Evolutionary conservation across 2,329 filamentous ascomycete species (phyloP).

Genomic region (Ophiostoma novo-ulmi): DNA sequence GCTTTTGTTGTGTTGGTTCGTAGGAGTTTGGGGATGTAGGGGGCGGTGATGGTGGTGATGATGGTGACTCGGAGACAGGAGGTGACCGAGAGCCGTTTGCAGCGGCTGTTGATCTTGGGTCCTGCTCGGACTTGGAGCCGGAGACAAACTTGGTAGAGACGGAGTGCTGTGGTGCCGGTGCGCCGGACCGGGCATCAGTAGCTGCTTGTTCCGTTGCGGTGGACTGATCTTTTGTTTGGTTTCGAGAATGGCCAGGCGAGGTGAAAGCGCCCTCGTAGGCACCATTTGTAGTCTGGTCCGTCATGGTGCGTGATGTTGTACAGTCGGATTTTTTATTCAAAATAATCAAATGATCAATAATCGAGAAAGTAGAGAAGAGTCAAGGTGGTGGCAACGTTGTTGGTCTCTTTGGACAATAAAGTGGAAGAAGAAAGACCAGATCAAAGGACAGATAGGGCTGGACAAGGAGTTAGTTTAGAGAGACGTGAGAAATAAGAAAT

Average conservation of each 20-base stretch:
- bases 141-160: conserved; percentile 19
- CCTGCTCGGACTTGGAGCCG: conserved; percentile 24
- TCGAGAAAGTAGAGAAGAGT: too few species aligned
- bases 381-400: too few species aligned
- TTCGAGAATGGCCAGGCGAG: conserved; percentile 40
- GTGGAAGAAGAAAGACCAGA: too few species aligned
- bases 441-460: too few species aligned
- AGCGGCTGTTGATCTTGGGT: conserved; percentile 25
- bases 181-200: not conserved
- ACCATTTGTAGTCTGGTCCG: conserved; percentile 45
- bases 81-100: conserved; percentile 19
- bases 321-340: too few species aligned
- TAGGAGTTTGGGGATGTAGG: not conserved
- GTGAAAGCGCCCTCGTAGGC: conserved; percentile 37
- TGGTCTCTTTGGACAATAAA: too few species aligned
- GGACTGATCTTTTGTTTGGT: conserved; percentile 42
- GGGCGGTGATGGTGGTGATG: not conserved
- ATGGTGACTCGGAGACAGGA: conserved; percentile 16
- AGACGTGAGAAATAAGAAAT: not conserved
- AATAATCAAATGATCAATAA: too few species aligned
- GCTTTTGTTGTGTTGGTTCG: not conserved
- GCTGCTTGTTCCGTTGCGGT: conserved; percentile 39
- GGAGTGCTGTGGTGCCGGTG: conserved; percentile 23
- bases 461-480: too few species aligned
- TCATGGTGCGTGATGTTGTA: conserved; percentile 34